Percentiles rank a stretch among this genome's conserved stretches.
These are phyloP conservation scores for Dioszegia aurantiaca DNA, from an alignment of 768 basidiomycete genomes.

Conservation along the genomic window DNA sequence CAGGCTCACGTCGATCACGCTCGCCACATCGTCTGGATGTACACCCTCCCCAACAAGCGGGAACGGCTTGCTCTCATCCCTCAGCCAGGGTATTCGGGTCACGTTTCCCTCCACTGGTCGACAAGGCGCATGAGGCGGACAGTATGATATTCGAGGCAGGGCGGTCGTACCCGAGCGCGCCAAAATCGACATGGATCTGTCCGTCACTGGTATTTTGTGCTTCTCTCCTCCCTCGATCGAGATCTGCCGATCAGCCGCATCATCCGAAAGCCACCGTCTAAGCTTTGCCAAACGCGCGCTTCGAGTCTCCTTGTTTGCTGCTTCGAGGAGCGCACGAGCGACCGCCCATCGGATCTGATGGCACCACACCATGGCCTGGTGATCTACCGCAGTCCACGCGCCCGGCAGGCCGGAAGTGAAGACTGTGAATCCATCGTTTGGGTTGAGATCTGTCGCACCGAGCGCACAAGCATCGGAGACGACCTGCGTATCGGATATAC, in stretches of 20 bases:
- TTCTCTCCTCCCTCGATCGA: neutral
- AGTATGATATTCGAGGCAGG: constrained; percentile 3
- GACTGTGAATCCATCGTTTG: constrained; percentile 56
- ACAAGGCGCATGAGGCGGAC: neutral
- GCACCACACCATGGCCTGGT: constrained; percentile 97
- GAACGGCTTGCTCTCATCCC: constrained; percentile 21
- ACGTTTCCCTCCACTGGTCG: neutral
- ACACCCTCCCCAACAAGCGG: constrained; percentile 42
- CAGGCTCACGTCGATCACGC: neutral
- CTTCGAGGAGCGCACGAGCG: constrained; percentile 72
- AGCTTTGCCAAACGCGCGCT: neutral
- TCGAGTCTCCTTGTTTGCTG: neutral
- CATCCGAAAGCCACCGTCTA: constrained; percentile 10
- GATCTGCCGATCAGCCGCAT: neutral
- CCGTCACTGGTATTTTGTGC: constrained; percentile 8
- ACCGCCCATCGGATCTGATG: constrained; percentile 91
- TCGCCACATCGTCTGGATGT: constrained; percentile 22
- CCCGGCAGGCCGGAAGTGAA: constrained; percentile 85
- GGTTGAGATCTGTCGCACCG: constrained; percentile 3
- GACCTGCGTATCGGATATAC: constrained; percentile 85
- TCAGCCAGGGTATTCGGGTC: constrained; percentile 9
- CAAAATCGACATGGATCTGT: neutral
- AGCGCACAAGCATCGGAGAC: constrained; percentile 84
- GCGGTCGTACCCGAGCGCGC: neutral
- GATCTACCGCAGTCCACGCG: constrained; percentile 93